phyloP scores from a whole-genome alignment of 2,329 filamentous ascomycete genomes.

The Trichoderma sp. region DNA sequence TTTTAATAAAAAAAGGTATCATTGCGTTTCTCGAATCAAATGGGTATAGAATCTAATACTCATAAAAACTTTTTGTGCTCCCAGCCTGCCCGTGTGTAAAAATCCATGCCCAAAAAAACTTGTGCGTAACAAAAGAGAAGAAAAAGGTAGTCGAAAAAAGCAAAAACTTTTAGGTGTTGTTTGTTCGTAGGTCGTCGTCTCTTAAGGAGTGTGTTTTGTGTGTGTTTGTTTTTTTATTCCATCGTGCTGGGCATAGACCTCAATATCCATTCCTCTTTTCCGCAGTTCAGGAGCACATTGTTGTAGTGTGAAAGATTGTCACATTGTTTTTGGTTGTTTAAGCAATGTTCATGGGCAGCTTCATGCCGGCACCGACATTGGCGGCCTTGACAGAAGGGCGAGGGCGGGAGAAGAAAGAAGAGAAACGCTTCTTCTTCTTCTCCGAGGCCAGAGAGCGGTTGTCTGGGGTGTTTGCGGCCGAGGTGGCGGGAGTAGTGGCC shows the following conservation, averaged over 20 bases:
- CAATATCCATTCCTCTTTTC: neutral
- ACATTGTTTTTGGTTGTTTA: neutral
- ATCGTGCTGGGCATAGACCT: neutral
- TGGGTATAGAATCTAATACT: constrained; percentile 19
- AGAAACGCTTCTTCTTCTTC: constrained; percentile 1
- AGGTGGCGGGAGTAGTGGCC: neutral
- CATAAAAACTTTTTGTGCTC: constrained; percentile 19
- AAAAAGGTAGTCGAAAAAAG: neutral
- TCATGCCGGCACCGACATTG: constrained; percentile 1
- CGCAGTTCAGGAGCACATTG: neutral
- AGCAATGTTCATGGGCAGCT: neutral
- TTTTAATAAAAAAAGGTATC: neutral
- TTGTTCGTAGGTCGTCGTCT: neutral
- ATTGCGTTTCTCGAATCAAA: constrained; percentile 1
- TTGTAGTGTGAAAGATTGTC: neutral
- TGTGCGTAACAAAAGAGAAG: neutral
- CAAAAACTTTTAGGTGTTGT: constrained; percentile 4
- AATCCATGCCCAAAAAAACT: neutral
- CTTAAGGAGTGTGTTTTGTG: neutral
- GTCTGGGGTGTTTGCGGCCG: constrained; percentile 10
- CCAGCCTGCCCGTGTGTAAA: neutral
- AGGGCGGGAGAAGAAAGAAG: neutral
- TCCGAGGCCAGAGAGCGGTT: constrained; percentile 3
- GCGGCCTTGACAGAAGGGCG: neutral
- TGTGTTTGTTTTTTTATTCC: neutral